phyloP scores from a whole-genome alignment of 2,329 filamentous ascomycete genomes.

The Oidium heveae region DNA sequence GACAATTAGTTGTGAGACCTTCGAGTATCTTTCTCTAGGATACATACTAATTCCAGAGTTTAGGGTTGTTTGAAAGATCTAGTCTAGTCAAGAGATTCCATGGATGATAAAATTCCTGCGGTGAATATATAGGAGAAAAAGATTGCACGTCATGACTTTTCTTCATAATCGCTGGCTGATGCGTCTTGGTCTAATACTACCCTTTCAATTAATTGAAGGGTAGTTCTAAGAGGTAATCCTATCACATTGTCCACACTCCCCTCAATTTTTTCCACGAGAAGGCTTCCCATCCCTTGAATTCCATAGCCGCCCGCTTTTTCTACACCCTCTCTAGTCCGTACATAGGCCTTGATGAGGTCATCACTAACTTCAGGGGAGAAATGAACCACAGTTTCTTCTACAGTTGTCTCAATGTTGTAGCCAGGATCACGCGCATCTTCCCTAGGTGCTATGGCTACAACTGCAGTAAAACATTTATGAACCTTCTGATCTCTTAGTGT shows the following conservation, averaged over 20 bases:
- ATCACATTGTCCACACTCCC: conserved; percentile 87
- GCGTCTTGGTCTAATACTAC: conserved; percentile 54
- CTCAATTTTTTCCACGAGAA: conserved; percentile 72
- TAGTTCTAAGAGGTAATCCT: conserved; percentile 58
- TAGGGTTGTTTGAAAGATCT: too few relatives aligned
- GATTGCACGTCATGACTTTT: conserved; percentile 2
- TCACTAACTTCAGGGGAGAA: conserved; percentile 57
- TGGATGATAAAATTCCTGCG: too few relatives aligned
- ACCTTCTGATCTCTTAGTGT: conserved; percentile 48
- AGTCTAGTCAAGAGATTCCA: too few relatives aligned
- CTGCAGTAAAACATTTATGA: conserved; percentile 69
- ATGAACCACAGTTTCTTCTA: conserved; percentile 77
- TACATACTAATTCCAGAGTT: too few relatives aligned
- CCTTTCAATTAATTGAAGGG: conserved; percentile 63
- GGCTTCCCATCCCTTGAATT: conserved; percentile 65
- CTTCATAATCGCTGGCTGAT: conserved; percentile 21
- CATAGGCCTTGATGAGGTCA: conserved; percentile 63
- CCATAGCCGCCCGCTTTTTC: conserved; percentile 96
- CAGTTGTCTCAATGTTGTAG: conserved; percentile 55
- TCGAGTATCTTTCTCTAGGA: too few relatives aligned
- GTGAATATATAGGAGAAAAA: too few relatives aligned
- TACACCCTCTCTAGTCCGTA: conserved; percentile 66
- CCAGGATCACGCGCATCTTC: conserved; percentile 62
- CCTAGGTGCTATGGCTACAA: conserved; percentile 61
- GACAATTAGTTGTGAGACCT: too few relatives aligned